Evolutionary conservation across 768 basidiomycete species (phyloP).

Genomic region (Pholiota molesta): DNA sequence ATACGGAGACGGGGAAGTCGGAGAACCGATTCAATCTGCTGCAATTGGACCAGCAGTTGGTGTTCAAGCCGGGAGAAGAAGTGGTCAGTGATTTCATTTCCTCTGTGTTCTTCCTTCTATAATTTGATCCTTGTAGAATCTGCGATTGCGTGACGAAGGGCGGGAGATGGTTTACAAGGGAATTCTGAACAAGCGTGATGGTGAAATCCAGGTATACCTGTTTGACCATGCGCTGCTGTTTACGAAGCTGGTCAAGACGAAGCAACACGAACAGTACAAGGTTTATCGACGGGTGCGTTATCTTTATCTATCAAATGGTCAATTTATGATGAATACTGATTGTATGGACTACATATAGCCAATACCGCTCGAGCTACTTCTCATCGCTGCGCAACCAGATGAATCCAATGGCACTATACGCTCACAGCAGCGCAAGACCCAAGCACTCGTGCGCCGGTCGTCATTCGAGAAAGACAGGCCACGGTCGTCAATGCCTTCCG

Average conservation of each 20-base stretch:
- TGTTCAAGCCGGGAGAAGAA: slow-evolving; percentile 88
- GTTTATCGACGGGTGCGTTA: slow-evolving; percentile 88
- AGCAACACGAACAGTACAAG: slow-evolving; percentile 88
- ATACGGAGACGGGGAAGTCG: slow-evolving; percentile 90
- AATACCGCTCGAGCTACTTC: slow-evolving; percentile 91
- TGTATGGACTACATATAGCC: slow-evolving; percentile 53
- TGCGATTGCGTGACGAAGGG: slow-evolving; percentile 84
- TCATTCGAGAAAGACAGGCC: slow-evolving; percentile 39
- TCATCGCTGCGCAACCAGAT: slow-evolving; percentile 77
- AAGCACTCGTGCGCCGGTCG: slow-evolving; percentile 48
- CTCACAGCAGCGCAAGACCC: slow-evolving; percentile 40
- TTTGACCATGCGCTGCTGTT: slow-evolving; percentile 97
- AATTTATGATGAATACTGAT: not conserved
- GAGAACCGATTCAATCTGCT: slow-evolving; percentile 96
- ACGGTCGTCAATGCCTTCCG: slow-evolving; percentile 37
- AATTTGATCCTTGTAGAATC: slow-evolving; percentile 53
- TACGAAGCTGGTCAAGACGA: slow-evolving; percentile 83
- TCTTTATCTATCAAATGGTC: not conserved
- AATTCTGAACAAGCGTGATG: slow-evolving; percentile 84
- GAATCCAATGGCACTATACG: slow-evolving; percentile 49
- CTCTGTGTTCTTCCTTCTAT: slow-evolving; percentile 1
- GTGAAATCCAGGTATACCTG: slow-evolving; percentile 91
- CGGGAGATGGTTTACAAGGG: slow-evolving; percentile 94
- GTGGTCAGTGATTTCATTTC: slow-evolving; percentile 58
- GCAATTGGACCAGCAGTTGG: slow-evolving; percentile 90